Base-by-base conservation (phyloP, 2,329 filamentous ascomycete genomes). In the Penicillium aurantiogriseum region DNA sequence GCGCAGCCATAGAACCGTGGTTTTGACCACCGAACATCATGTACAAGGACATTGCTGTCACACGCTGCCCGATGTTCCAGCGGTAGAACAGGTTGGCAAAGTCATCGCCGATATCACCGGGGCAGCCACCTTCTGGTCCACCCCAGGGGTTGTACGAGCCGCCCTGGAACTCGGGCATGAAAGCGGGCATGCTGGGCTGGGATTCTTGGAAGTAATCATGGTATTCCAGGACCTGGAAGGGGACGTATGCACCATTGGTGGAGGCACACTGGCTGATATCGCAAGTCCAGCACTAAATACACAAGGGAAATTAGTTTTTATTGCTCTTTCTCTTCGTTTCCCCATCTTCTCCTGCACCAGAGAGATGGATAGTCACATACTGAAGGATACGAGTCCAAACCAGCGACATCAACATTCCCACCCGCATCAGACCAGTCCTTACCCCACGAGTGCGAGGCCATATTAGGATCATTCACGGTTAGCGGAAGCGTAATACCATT, bases 11-110 rank as follows among this genome's bases (percentile, higher is more conserved):
- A 47, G 80, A 81, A 5, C 85, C 85, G 84, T 84, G 87, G 60
- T 83, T 86, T 0, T 85, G 88, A 2, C 85, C 85, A 4, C 85
- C 85, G 51, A 81, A 88, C 51, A 85, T 72, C 84, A 88, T 88
- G 67, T 88, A 88, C 2, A 88, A 69, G 31, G 80, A 85, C 54
- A 87, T 79, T 0, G 83, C 83, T 0, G 83, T 85, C 4, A 86
- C 79, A 0, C 82, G 77, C 63, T 88, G 82, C 27, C 79, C 83
- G 27, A 88, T 81, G 52, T 86, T 80, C 65, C 87, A 81, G 11
- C 84, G 78, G 68, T 88, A 88, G 71, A 85, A 88, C 4, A 88
- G 68, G 56, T 87, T 87, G 1, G 82, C 85, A 62, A 85, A 88
- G 46, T 85, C 81, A 0, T 81, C 77, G 1, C 82, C 82, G 19